phyloP scores from a whole-genome alignment of 768 basidiomycete genomes.

The Lentinula raphanica region DNA sequence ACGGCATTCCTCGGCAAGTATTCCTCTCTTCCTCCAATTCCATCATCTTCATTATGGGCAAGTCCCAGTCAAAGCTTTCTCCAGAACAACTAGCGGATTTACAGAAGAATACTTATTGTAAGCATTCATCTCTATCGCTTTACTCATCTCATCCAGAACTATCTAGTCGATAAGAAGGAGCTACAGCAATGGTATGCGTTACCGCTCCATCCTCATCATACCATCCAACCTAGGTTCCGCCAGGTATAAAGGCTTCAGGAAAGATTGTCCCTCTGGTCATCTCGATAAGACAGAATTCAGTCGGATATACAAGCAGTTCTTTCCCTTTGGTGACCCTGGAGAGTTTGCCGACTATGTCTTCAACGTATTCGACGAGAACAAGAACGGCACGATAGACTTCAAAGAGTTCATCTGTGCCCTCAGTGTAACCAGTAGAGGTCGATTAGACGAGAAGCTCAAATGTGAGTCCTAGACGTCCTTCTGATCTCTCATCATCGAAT shows the following conservation, averaged over 20 bases:
- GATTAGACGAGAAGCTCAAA: conserved; percentile 95
- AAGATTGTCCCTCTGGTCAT: conserved; percentile 96
- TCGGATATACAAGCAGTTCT: conserved; percentile 99
- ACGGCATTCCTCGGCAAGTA: not conserved
- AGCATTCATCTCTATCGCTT: conserved; percentile 21
- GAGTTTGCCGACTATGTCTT: conserved; percentile 99
- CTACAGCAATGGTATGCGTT: conserved; percentile 81
- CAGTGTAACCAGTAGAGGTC: conserved; percentile 88
- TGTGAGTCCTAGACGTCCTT: conserved; percentile 50
- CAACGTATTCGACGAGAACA: conserved; percentile 94
- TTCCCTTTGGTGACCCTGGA: conserved; percentile 96
- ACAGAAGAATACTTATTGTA: conserved; percentile 98
- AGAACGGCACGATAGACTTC: conserved; percentile 97
- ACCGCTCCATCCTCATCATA: conserved; percentile 11
- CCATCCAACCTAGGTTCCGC: conserved; percentile 9
- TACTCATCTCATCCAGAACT: conserved; percentile 12
- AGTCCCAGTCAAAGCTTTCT: conserved; percentile 92
- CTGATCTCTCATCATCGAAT: not conserved
- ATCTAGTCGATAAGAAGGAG: conserved; percentile 89
- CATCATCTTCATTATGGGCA: conserved; percentile 63
- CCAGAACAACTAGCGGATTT: conserved; percentile 91
- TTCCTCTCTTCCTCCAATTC: not conserved
- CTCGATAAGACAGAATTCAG: conserved; percentile 94
- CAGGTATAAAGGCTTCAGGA: conserved; percentile 99
- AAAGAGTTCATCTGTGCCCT: conserved; percentile 99